Base-by-base conservation (phyloP, 1,284 basidiomycete genomes). In the Naganishia albida region DNA sequence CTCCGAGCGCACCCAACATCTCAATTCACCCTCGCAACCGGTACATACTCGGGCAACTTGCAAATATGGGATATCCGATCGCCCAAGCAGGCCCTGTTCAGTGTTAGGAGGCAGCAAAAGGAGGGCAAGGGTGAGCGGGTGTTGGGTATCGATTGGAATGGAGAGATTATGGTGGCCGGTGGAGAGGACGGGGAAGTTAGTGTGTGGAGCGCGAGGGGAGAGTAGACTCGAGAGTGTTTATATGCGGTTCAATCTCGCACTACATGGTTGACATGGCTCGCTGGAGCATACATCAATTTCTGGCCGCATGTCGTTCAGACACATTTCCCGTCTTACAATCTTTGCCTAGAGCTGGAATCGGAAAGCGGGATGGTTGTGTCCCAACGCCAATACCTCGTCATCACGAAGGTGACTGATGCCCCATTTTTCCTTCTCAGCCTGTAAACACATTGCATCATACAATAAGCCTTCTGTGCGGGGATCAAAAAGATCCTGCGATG, bases 41-140 rank as follows among this genome's bases (percentile, higher is more conserved):
- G 90, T 1, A 87, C 88, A 0, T 93, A 93, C 74, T 90, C 93
- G 68, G 90, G 91, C 40, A 80, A 87, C 0, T 86, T 89, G 2
- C 84, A 91, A 28, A 81, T 96, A 20, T 96, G 92, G 92, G 93
- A 97, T 76, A 78, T 92, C 30, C 83, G 92, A 40, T 80, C 78
- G 30, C 80, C 81, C 20, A 82, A 75, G 82, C 87, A 70, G 85
- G 82, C 80, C 7, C 69, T 83, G 67, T 91, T 94, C 76, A 73
- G 73, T 30, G 74, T 77, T 16, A 70, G 72, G 60, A 73, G 75
- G 56, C 64, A 70, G 44, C 65, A 60, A 12, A 77, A 72, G 48
- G 77, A 74, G 74, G 64, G 64, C 0, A 75, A 77, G 50, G 78
- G 78, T 3, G 78, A 80, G 69, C 73, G 78, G 44, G 63, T 80